Base-by-base conservation (phyloP, 2,329 filamentous ascomycete species). In the Dactylonectria estremocensis region DNA sequence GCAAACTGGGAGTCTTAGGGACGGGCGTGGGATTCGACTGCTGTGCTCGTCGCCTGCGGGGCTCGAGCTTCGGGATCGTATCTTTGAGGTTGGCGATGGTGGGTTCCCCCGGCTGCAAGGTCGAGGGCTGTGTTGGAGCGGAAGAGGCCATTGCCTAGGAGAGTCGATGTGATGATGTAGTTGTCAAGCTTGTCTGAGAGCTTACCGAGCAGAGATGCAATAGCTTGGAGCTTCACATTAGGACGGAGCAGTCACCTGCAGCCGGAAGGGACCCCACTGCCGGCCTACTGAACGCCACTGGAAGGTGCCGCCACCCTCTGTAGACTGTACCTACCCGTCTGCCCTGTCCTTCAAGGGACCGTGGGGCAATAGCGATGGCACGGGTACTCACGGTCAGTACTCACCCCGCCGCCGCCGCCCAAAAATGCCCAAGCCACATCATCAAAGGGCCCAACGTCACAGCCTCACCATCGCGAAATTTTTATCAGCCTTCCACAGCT, bases 1-100 rank as follows among this genome's bases (percentile, higher is more conserved):
- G 90, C 9, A 98, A 87, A 45, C 86, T 78, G 54, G 95, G 95
- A 31, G 95, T 97, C 72, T 88, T 86, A 67, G 95, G 95, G 52
- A 92, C 85, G 69, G 94, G 92, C 28, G 84, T 82, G 31, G 85
- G 83, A 74, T 89, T 92, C 50, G 86, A 78, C 31, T 85, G 81
- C 69, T 83, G 79, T 67, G 83, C 77, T 67, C 87, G 85, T 67
- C 88, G 86, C 67, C 86, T 86, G 66, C 91, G 88, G 33, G 92
- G 90, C 76, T 91, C 87, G 68, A 94, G 85, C 77, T 90, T 93
- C 35, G 91, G 91, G 48, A 93, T 86, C 68, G 84, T 86, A 74
- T 88, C 82, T 75, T 85, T 88, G 31, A 82, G 77, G 48, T 74
- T 78, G 31, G 79, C 76, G 56, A 79, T 78, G 35, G 74, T 62